Evolutionary conservation across 208 protist genomes (phyloP), one percentile per base, ranked within the genome.

Genomic region (Jaenimonas drosophilae): DNA sequence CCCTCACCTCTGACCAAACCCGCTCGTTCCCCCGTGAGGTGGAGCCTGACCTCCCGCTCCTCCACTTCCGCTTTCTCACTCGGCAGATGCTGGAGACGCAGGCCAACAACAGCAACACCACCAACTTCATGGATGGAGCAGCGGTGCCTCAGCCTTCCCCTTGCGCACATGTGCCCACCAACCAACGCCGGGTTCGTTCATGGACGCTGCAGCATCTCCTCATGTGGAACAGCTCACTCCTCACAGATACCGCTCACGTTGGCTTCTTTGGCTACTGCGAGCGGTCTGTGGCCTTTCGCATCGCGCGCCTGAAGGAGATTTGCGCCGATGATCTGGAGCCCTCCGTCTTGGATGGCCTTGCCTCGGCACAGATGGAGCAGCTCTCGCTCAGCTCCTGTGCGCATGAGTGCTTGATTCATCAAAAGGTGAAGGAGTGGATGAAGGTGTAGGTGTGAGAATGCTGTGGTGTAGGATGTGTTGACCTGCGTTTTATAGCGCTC

Each of bases 171-270:
- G n/a, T n/a, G n/a, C n/a, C n/a, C n/a, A n/a, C n/a, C n/a, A n/a
- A n/a, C n/a, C n/a, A n/a, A n/a, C n/a, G n/a, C n/a, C n/a, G n/a
- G n/a, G n/a, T n/a, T 9, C 31, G 31, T 11, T 30, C 54, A n/a
- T 84, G 70, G 67, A 73, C 70, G 32, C 63, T 84, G 41, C 56
- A 62, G 26, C 61, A 70, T 55, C 56, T 84, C 9, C 52, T 84
- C 7, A 64, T 50, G 28, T 76, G 70, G 75, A 72, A 66, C 49
- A 59, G 65, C 54, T 41, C 61, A 16, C 54, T 84, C 26, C 36
- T 65, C 27, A 70, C 58, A 1, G 66, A 74, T 42, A 36, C 42
- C n/a, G 42, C 34, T 14, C 62, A 70, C 44, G 45, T 65, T 25
- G 59, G 56, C 28, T 53, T 64, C 33, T 84, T 76, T 49, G 66